Evolutionary conservation across 768 basidiomycete species (phyloP), one percentile per base, ranked within the genome.

Genomic region (Lentinula raphanica): DNA sequence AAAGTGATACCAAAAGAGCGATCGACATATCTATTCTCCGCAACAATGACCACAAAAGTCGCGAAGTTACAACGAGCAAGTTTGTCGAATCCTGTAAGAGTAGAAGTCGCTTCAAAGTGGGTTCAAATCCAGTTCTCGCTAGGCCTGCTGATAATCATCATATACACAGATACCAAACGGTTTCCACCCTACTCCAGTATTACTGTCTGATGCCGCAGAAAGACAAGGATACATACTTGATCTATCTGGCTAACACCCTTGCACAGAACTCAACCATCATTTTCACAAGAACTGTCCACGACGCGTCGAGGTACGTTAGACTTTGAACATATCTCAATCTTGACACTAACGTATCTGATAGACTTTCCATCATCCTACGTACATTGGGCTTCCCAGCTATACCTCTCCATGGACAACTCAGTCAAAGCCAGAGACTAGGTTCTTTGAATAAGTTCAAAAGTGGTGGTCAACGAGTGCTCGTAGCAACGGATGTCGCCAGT

Each of bases 401-500:
- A 23, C 97, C 97, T 1, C 78, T 99, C 23, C 97, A 99, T 61
- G 97, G 97, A 6, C 91, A 97, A 66, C 82, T 99, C 59, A 91
- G 84, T 61, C 97, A 99, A 72, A 94, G 92, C 68, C 87, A 93
- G 64, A 87, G 97, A 8, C 75, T 98, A 42, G 97, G 95, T 46
- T 92, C 96, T 25, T 76, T 99, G 23, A 88, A 85, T 51, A 98
- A 98, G 72, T 98, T 99, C 73, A 97, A 95, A 74, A 88, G 88
- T 57, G 97, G 97, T 7, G 90, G 89, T n/a, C 79, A 93, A 57
- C 90, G 82, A 63, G 83, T 99, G 56, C 74, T 99, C 7, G 93
- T 99, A 8, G 97, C 97, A 17, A 99, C 97, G 0, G 97, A 99
- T 70, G 86, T 99, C 56, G 97, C 97, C 25, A 92, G 90, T 72